Conservation (phyloP, 2,329 filamentous ascomycete species). For the Hirsutella thompsonii region DNA sequence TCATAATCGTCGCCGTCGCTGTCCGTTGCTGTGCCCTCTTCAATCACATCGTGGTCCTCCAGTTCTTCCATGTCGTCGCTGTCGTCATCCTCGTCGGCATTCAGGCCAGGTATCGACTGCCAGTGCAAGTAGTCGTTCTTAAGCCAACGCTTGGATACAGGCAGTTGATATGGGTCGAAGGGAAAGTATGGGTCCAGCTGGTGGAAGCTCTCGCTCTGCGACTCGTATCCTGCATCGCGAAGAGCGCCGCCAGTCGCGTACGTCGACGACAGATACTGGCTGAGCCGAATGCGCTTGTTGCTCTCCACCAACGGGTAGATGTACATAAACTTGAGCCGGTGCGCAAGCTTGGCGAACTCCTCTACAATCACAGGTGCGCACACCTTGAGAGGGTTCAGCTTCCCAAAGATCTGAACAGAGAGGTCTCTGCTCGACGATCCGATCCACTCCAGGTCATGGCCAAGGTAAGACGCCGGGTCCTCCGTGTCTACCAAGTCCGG, state of each 20-base stretch:
- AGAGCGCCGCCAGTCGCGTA: slow-evolving; percentile 42
- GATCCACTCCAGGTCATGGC: slow-evolving; percentile 68
- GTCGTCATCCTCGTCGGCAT: slow-evolving; percentile 41
- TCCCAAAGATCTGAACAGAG: slow-evolving; percentile 67
- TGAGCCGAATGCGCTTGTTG: slow-evolving; percentile 80
- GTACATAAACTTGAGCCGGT: slow-evolving; percentile 79
- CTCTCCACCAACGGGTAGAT: slow-evolving; percentile 78
- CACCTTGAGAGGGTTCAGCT: slow-evolving; percentile 89
- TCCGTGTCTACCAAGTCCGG: slow-evolving; percentile 49
- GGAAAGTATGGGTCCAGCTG: slow-evolving; percentile 93
- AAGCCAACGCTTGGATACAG: slow-evolving; percentile 77
- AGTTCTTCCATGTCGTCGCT: slow-evolving; percentile 26
- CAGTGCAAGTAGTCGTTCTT: slow-evolving; percentile 74
- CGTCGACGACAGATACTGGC: slow-evolving; percentile 49
- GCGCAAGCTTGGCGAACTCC: slow-evolving; percentile 80
- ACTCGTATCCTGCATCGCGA: slow-evolving; percentile 32
- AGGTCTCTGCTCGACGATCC: slow-evolving; percentile 62
- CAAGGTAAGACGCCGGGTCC: slow-evolving; percentile 45
- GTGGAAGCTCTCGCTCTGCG: slow-evolving; percentile 62
- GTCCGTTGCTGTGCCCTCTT: slow-evolving; percentile 36
- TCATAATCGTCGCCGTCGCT: slow-evolving; percentile 30
- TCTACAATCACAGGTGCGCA: slow-evolving; percentile 83
- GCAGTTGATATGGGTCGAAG: slow-evolving; percentile 91
- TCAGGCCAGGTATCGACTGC: slow-evolving; percentile 59
- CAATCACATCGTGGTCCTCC: slow-evolving; percentile 35